Conservation (phyloP, 2,329 filamentous ascomycete species). For the Xylariaceae sp. region DNA sequence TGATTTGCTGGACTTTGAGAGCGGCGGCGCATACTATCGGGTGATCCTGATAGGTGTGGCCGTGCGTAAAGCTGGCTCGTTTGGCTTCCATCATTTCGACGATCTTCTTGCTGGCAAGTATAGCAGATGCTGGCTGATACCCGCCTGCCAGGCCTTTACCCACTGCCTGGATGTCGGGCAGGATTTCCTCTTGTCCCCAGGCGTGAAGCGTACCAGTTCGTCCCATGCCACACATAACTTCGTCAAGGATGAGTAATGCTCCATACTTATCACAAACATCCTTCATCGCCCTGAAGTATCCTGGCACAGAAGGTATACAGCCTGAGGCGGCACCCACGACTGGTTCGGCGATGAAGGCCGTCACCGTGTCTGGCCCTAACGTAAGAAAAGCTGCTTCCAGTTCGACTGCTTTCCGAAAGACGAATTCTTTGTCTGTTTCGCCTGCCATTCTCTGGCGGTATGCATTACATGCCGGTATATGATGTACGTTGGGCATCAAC, state of each 20-base stretch:
- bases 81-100: slow-evolving; percentile 45
- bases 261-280: slow-evolving; percentile 69
- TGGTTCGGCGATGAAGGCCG: slow-evolving; percentile 75
- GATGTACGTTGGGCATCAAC: slow-evolving; percentile 59
- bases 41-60: slow-evolving; percentile 61
- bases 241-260: slow-evolving; percentile 71
- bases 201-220: slow-evolving; percentile 59
- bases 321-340: slow-evolving; percentile 71
- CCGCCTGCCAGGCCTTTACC: slow-evolving; percentile 70
- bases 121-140: slow-evolving; percentile 63
- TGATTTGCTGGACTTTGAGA: slow-evolving; percentile 49
- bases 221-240: slow-evolving; percentile 65
- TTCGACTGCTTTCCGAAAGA: slow-evolving; percentile 66
- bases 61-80: slow-evolving; percentile 53
- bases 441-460: slow-evolving; percentile 61
- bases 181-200: slow-evolving; percentile 58
- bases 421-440: slow-evolving; percentile 65
- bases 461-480: slow-evolving; percentile 68
- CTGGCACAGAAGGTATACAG: slow-evolving; percentile 65
- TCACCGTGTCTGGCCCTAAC: slow-evolving; percentile 69
- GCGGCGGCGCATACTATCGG: slow-evolving; percentile 49
- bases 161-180: slow-evolving; percentile 67
- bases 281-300: slow-evolving; percentile 70
- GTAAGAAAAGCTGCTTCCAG: slow-evolving; percentile 70
- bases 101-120: slow-evolving; percentile 60